phyloP scores from a whole-genome alignment of 129 eudicot species.

The Dittrichia graveolens region DNA sequence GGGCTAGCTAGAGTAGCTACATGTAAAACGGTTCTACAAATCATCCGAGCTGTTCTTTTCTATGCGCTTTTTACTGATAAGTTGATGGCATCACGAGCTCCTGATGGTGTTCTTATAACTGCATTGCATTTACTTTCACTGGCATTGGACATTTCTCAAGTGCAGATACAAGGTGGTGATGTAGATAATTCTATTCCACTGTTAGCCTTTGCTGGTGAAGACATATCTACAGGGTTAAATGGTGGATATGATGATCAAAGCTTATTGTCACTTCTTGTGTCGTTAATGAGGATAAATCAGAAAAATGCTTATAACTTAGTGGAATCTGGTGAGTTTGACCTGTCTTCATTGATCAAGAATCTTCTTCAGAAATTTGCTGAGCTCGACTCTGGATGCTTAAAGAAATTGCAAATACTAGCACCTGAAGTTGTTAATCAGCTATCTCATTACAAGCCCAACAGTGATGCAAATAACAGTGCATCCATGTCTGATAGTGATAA shows the following conservation, averaged over 20 bases:
- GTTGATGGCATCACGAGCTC: conserved; percentile 68
- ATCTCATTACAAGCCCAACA: conserved; percentile 32
- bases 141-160: conserved; percentile 64
- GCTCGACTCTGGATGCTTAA: conserved; percentile 66
- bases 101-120: conserved; percentile 76
- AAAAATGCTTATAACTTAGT: conserved; percentile 38
- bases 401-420: conserved; percentile 55
- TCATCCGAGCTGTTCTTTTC: conserved; percentile 78
- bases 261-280: conserved; percentile 84
- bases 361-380: conserved; percentile 84
- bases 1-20: conserved; percentile 81
- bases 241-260: conserved; percentile 60
- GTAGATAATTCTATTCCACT: conserved; percentile 52
- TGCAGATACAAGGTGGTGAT: conserved; percentile 60
- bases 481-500: conserved; percentile 66
- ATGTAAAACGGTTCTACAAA: conserved; percentile 69
- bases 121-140: conserved; percentile 83
- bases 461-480: conserved; percentile 34
- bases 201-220: conserved; percentile 79
- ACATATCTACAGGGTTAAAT: conserved; percentile 42
- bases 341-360: conserved; percentile 62
- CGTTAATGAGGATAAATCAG: conserved; percentile 75
- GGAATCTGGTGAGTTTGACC: conserved; percentile 70
- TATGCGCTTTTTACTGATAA: conserved; percentile 72
- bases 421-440: conserved; percentile 76